Conservation (phyloP, 2,329 filamentous ascomycete species). For the Alternaria gansuensis region DNA sequence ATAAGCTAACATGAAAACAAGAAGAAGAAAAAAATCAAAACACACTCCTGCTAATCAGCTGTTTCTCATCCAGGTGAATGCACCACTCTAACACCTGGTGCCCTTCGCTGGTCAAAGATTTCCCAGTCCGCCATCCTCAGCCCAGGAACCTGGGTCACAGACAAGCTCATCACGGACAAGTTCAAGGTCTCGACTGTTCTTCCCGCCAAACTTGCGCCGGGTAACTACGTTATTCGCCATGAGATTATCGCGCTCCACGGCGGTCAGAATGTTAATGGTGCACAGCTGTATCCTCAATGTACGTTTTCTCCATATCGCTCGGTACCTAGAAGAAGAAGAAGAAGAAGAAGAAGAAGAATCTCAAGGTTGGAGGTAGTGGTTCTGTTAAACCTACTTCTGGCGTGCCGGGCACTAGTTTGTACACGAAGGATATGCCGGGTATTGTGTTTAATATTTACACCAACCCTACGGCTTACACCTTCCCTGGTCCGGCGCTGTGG, state of each 20-base stretch:
- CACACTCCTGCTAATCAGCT: not conserved
- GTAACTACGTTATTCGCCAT: slow-evolving; percentile 65
- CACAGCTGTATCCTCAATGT: slow-evolving; percentile 64
- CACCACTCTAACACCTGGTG: slow-evolving; percentile 35
- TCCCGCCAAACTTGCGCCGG: slow-evolving; percentile 55
- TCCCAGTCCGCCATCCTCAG: slow-evolving; percentile 40
- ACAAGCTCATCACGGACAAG: slow-evolving; percentile 55
- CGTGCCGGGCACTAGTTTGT: slow-evolving; percentile 53
- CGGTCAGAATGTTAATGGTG: slow-evolving; percentile 56
- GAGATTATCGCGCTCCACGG: slow-evolving; percentile 62
- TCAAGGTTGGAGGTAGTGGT: slow-evolving; percentile 59
- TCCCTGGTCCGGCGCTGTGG: slow-evolving; percentile 51
- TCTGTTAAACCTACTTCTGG: slow-evolving; percentile 50
- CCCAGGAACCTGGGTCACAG: slow-evolving; percentile 48
- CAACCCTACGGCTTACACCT: slow-evolving; percentile 45
- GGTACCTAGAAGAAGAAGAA: not conserved
- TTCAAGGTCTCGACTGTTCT: slow-evolving; percentile 58
- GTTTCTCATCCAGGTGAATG: slow-evolving; percentile 38
- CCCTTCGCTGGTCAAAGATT: slow-evolving; percentile 50
- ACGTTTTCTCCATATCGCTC: not conserved
- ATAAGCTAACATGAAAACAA: not conserved
- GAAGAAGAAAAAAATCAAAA: no score
- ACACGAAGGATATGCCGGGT: slow-evolving; percentile 55
- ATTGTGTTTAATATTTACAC: slow-evolving; percentile 55
- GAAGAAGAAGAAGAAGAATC: slow-evolving; percentile 1